phyloP scores from a whole-genome alignment of 805 yeast species.

The Sungouiozyma ichnusensis region DNA sequence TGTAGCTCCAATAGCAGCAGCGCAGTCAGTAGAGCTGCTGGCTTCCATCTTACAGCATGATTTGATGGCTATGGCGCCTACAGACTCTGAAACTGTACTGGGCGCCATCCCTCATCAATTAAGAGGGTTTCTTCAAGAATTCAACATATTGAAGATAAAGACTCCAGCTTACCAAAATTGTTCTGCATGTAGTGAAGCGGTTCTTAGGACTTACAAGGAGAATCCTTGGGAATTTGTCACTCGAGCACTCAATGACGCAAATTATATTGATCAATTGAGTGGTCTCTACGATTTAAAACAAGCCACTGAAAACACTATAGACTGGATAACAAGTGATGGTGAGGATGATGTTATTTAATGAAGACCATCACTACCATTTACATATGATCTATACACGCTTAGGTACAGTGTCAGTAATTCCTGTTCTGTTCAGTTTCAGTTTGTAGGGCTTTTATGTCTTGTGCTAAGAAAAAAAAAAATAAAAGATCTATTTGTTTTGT shows the following conservation, averaged over 20 bases:
- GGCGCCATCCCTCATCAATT: constrained; percentile 85
- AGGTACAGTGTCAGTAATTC: too few species aligned
- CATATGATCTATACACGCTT: neutral
- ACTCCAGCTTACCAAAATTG: constrained; percentile 72
- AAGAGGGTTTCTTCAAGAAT: constrained; percentile 70
- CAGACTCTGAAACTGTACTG: constrained; percentile 32
- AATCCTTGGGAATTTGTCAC: constrained; percentile 77
- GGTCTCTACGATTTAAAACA: constrained; percentile 69
- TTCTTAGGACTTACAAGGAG: constrained; percentile 40
- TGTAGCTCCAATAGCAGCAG: constrained; percentile 77
- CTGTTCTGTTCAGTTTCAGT: too few species aligned
- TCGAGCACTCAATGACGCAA: constrained; percentile 53
- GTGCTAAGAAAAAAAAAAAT: neutral
- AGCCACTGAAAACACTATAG: constrained; percentile 34
- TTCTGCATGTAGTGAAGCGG: constrained; percentile 70
- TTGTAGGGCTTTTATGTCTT: too few species aligned
- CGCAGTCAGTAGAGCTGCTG: constrained; percentile 75
- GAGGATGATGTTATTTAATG: constrained; percentile 1
- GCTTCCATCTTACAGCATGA: constrained; percentile 67
- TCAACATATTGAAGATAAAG: constrained; percentile 49
- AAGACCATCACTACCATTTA: neutral
- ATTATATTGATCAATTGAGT: constrained; percentile 62
- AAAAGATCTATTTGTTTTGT: neutral
- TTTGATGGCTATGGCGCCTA: constrained; percentile 25
- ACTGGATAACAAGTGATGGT: constrained; percentile 18